phyloP scores from a whole-genome alignment of 2,329 filamentous ascomycete species.

The Dactylellina haptotyla region DNA sequence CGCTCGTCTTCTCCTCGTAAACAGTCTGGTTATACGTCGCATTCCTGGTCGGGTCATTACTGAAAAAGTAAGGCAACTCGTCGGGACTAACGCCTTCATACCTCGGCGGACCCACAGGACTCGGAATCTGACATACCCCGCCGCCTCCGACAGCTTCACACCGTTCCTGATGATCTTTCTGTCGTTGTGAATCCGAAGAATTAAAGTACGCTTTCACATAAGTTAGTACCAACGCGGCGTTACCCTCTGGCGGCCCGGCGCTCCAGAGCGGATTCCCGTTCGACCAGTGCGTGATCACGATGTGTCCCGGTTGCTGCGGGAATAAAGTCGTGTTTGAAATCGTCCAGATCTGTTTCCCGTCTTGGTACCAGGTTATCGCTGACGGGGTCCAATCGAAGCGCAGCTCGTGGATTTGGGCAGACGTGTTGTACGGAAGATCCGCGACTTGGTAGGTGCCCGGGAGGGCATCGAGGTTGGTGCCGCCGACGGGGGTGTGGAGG shows the following conservation, averaged over 20 bases:
- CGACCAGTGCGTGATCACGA: constrained; percentile 80
- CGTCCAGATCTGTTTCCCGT: constrained; percentile 68
- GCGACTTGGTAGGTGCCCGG: constrained; percentile 68
- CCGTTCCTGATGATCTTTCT: constrained; percentile 62
- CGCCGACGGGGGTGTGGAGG: constrained; percentile 74
- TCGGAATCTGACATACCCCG: constrained; percentile 66
- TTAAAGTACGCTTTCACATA: constrained; percentile 86
- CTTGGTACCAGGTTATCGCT: constrained; percentile 75
- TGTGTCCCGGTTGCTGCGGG: constrained; percentile 71
- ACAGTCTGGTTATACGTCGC: constrained; percentile 48
- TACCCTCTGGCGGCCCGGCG: constrained; percentile 72
- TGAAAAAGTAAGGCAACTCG: constrained; percentile 45
- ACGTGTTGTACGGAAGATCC: constrained; percentile 74
- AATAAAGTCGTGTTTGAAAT: constrained; percentile 68
- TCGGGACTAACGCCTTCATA: constrained; percentile 12
- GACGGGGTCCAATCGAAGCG: constrained; percentile 77
- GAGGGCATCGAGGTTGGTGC: constrained; percentile 71
- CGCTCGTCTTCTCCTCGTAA: constrained; percentile 39
- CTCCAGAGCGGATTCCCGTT: constrained; percentile 79
- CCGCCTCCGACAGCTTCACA: constrained; percentile 62
- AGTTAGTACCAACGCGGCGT: constrained; percentile 72
- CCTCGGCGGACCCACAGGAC: constrained; percentile 61
- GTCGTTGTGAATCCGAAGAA: constrained; percentile 66
- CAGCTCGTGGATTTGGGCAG: constrained; percentile 76
- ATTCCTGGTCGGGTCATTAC: constrained; percentile 29